Conservation (phyloP, 768 basidiomycete species). For the Bullera alba region DNA sequence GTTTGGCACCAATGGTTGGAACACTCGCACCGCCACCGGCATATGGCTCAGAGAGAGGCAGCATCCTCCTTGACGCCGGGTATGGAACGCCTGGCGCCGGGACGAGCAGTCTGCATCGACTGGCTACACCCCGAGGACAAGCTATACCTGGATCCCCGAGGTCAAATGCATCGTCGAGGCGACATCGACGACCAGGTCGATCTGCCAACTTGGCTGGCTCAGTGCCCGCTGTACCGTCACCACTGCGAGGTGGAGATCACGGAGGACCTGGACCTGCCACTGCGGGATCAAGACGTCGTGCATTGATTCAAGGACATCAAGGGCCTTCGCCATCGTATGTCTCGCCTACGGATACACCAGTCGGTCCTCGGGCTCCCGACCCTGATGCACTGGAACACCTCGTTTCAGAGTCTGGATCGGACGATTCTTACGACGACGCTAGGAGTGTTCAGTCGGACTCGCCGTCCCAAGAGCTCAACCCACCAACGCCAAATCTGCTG, state of each 20-base stretch:
- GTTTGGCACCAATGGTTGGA: conserved; percentile 90
- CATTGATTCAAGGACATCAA: conserved; percentile 4
- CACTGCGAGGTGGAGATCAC: conserved; percentile 23
- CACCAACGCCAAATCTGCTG: conserved; percentile 49
- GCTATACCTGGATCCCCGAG: conserved; percentile 9
- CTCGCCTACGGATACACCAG: conserved; percentile 31
- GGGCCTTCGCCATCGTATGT: conserved; percentile 7
- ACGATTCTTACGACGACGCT: conserved; percentile 8
- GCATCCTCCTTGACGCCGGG: conserved; percentile 88
- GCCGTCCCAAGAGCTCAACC: conserved; percentile 45
- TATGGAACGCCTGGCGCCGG: conserved; percentile 48
- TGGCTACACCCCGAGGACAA: conserved; percentile 23
- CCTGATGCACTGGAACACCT: conserved; percentile 17
- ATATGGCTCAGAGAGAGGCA: conserved; percentile 93
- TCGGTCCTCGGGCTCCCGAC: conserved; percentile 13
- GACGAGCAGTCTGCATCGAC: conserved; percentile 24
- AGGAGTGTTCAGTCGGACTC: conserved; percentile 4
- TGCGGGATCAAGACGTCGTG: conserved; percentile 22
- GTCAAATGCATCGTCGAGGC: conserved; percentile 17
- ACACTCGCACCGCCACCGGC: conserved; percentile 96
- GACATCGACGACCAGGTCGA: conserved; percentile 25
- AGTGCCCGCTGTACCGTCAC: conserved; percentile 19
- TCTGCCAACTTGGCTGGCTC: conserved; percentile 15
- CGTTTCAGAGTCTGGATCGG: conserved; percentile 5
- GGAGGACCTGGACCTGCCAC: conserved; percentile 33